A percentile compares a stretch with the other conserved stretches of the same genome.
Conservation (phyloP, 208 protist genomes). For the Trypanosoma cruzi region DNA sequence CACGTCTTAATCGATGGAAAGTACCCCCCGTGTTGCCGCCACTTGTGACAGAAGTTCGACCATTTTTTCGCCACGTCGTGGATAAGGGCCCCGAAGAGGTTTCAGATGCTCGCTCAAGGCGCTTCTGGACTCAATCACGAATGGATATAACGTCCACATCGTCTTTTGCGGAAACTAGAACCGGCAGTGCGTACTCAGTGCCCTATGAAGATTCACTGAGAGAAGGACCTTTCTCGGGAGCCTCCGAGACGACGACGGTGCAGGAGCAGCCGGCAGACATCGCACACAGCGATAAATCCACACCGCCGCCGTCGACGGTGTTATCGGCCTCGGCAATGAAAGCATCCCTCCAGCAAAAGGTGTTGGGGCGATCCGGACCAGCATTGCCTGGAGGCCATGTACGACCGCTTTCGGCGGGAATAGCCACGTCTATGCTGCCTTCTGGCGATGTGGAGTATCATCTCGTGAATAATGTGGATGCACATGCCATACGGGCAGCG, state of each 20-base stretch:
- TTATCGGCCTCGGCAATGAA: not conserved
- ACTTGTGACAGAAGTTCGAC: slow-evolving; percentile 47
- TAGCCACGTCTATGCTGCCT: not conserved
- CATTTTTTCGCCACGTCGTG: slow-evolving; percentile 22
- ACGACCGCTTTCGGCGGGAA: slow-evolving; percentile 5
- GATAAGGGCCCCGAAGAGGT: not conserved
- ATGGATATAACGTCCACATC: not conserved
- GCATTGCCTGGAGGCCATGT: not conserved
- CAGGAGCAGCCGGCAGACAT: not conserved
- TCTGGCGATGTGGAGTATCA: slow-evolving; percentile 1
- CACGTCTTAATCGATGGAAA: slow-evolving; percentile 46
- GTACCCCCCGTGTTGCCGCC: slow-evolving; percentile 37
- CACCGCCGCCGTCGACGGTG: not conserved
- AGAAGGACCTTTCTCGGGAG: too few species aligned
- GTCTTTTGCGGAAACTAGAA: not conserved
- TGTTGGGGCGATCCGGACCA: not conserved
- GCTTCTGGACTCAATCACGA: not conserved
- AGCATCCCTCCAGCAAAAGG: not conserved
- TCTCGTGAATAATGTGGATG: not conserved
- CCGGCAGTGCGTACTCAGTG: too few species aligned
- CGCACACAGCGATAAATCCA: not conserved
- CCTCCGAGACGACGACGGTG: too few species aligned
- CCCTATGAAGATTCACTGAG: too few species aligned
- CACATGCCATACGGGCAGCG: slow-evolving; percentile 4
- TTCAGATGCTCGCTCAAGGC: not conserved